phyloP scores from a whole-genome alignment of 768 basidiomycete genomes.

The Brasilioporus rufonigricans region DNA sequence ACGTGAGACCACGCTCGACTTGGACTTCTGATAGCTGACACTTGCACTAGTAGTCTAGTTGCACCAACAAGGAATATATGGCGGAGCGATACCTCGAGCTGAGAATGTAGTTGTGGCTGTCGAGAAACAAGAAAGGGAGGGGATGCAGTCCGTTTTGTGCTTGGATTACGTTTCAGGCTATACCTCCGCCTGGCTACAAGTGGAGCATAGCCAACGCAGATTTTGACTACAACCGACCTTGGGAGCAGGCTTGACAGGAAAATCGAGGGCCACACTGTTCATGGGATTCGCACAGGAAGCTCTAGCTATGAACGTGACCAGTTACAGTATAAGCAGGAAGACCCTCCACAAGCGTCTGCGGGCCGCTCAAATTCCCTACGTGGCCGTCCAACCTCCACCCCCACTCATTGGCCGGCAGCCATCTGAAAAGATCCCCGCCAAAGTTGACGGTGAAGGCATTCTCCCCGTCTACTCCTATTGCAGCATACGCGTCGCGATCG shows the following conservation, averaged over 20 bases:
- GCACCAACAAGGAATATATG: too few relatives aligned
- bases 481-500: slow-evolving; percentile 58
- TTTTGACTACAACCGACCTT: too few relatives aligned
- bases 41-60: too few relatives aligned
- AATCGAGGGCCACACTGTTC: too few relatives aligned
- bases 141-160: background rate
- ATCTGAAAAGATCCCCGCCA: slow-evolving; percentile 55
- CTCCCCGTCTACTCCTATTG: slow-evolving; percentile 44
- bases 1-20: too few relatives aligned
- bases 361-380: slow-evolving; percentile 45
- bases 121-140: background rate
- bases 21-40: too few relatives aligned
- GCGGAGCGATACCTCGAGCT: too few relatives aligned
- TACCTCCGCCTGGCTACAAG: too few relatives aligned
- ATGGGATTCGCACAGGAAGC: too few relatives aligned
- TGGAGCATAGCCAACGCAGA: too few relatives aligned
- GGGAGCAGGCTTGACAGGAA: too few relatives aligned
- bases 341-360: slow-evolving; percentile 34
- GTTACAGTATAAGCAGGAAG: slow-evolving; percentile 34
- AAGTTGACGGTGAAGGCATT: slow-evolving; percentile 62
- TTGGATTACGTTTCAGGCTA: slow-evolving; percentile 5
- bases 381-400: slow-evolving; percentile 64
- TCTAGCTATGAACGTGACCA: too few relatives aligned
- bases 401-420: slow-evolving; percentile 66
- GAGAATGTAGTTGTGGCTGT: background rate